Evolutionary conservation across 2,329 filamentous ascomycete species (phyloP), one percentile per base, ranked within the genome.

Genomic region (Phaeoacremonium minimum): DNA sequence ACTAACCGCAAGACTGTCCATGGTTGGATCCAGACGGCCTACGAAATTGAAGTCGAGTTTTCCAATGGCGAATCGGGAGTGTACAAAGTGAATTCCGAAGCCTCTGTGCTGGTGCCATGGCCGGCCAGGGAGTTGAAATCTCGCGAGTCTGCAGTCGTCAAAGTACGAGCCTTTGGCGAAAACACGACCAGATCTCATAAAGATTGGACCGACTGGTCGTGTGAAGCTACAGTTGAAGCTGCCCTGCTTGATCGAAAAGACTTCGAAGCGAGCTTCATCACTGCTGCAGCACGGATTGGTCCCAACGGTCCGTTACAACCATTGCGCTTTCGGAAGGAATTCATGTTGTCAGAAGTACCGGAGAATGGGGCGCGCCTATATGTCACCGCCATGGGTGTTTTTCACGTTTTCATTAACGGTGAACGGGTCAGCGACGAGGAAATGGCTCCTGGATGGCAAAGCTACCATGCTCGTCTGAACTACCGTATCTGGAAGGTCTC

Each of bases 401-500:
- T 58, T 37, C 43, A 50, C 19, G 58, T 52, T 0, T 52, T 48
- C 18, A 50, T 67, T 33, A 66, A 67, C 39, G 61, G 60, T 2
- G 36, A 45, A 14, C 40, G 33, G 13, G 49, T 60, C 7, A 51
- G 48, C 0, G 45, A 57, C 37, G 44, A 55, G 15, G 44, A 46
- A 20, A 44, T 64, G 48, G 57, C 63, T 19, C 65, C 64, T 0
- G 63, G 64, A 3, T 69, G 64, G 61, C 57, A 55, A n/a, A 54
- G 52, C 35, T 71, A 71, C 46, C 42, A 57, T 1, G 51, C 60
- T 36, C 53, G 63, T 5, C 51, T 65, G 13, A 45, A 50, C 6
- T 72, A 70, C 36, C 59, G 69, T 43, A 59, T 57, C 1, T 66
- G 59, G 40, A 66, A 72, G 45, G 60, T 71, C 5, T 54, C 52